These are phyloP conservation scores for Chrysopogon serrulatus DNA, from an alignment of 176 grass and related monocot genomes.

Conservation along the genomic window DNA sequence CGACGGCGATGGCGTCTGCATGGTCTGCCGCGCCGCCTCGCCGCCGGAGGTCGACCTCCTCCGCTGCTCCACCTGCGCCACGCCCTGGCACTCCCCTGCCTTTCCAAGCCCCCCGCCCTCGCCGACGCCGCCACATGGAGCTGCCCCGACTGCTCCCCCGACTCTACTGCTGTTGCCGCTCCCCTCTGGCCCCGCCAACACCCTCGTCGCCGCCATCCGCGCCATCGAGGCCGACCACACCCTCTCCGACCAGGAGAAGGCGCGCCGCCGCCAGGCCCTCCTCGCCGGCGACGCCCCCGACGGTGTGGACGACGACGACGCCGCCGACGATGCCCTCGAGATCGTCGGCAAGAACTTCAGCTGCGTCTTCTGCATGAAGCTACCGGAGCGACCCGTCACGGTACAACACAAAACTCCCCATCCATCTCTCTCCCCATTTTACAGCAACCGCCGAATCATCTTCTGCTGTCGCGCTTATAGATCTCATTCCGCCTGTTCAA, in stretches of 20 bases:
- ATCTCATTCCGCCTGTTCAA: background rate
- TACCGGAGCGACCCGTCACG: constrained; percentile 89
- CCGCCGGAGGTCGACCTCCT: constrained; percentile 59
- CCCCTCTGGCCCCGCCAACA: background rate
- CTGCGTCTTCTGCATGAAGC: constrained; percentile 87
- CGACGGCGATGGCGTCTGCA: constrained; percentile 87
- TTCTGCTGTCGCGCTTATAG: background rate
- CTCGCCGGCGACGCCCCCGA: constrained; percentile 31
- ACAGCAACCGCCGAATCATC: background rate
- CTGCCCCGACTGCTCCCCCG: constrained; percentile 75
- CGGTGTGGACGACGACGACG: background rate
- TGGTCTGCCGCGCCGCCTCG: constrained; percentile 46
- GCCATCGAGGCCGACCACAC: constrained; percentile 59
- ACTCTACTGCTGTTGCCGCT: background rate
- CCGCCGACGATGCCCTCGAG: constrained; percentile 28
- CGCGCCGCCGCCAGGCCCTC: constrained; percentile 62
- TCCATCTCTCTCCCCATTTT: no score
- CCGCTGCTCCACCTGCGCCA: constrained; percentile 67
- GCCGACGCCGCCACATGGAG: constrained; percentile 52
- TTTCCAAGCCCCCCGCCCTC: constrained; percentile 55
- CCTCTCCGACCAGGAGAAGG: constrained; percentile 75
- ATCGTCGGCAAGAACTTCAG: constrained; percentile 58
- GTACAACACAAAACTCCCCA: background rate
- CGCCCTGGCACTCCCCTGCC: constrained; percentile 88
- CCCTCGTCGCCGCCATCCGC: constrained; percentile 62